Conservation (phyloP, 1,139 yeast species). For the Blastobotrys buckinghamii region DNA sequence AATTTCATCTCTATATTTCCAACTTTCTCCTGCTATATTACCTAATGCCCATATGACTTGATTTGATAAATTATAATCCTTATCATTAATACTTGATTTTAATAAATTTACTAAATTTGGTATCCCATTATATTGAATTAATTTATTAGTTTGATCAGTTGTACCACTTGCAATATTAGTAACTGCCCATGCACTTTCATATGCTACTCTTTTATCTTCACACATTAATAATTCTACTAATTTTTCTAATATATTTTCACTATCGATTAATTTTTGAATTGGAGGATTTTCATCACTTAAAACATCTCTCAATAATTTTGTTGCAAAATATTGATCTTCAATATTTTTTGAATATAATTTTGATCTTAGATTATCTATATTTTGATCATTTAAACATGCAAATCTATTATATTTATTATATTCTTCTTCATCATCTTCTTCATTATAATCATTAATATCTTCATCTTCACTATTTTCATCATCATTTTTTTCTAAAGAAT, state of each 20-base stretch:
- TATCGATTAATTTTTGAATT: not conserved
- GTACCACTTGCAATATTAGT: slow-evolving; percentile 10
- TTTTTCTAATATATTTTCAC: not conserved
- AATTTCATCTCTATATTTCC: slow-evolving; percentile 8
- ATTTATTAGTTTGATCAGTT: slow-evolving; percentile 2
- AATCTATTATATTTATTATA: not conserved
- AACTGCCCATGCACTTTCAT: slow-evolving; percentile 9
- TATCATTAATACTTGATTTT: not conserved
- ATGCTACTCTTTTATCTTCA: not conserved
- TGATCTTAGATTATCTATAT: not conserved
- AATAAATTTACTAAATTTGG: not conserved
- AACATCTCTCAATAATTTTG: not conserved
- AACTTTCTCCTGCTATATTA: slow-evolving; percentile 9
- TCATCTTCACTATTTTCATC: slow-evolving; percentile 5
- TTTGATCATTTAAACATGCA: not conserved
- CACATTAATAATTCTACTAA: slow-evolving; percentile 3
- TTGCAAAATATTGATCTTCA: not conserved
- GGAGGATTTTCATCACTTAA: slow-evolving; percentile 4
- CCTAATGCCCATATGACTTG: slow-evolving; percentile 12
- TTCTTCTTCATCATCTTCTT: not conserved
- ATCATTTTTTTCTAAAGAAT: not conserved
- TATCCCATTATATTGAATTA: slow-evolving; percentile 7
- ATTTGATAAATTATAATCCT: slow-evolving; percentile 3
- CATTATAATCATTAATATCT: too few species aligned
- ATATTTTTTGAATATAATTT: not conserved